Conservation (phyloP, 2,329 filamentous ascomycete genomes). For the Atkinsonella texensis region DNA sequence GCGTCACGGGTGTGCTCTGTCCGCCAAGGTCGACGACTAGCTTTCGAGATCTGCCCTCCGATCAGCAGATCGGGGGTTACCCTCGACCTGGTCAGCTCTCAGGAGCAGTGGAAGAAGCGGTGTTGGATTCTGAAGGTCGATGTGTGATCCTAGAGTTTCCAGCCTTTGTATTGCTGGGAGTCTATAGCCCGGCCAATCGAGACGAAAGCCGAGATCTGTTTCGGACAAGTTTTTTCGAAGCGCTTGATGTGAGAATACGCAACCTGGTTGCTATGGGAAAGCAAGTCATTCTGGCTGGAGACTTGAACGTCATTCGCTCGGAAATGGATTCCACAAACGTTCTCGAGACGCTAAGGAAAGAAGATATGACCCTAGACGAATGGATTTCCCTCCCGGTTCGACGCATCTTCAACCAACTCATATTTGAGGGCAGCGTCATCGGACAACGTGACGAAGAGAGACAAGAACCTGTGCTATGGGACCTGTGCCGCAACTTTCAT, state of each 20-base stretch:
- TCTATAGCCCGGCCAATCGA: constrained; percentile 83
- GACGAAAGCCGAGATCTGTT: constrained; percentile 78
- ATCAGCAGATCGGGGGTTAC: constrained; percentile 81
- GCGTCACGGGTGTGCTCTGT: constrained; percentile 71
- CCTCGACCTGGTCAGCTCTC: constrained; percentile 57
- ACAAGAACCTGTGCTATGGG: constrained; percentile 64
- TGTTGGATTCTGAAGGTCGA: constrained; percentile 80
- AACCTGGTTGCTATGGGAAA: constrained; percentile 75
- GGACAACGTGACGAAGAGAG: constrained; percentile 56
- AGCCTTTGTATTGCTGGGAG: constrained; percentile 83
- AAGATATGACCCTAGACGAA: constrained; percentile 53
- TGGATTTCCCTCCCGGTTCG: constrained; percentile 63
- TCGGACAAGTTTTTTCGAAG: constrained; percentile 64
- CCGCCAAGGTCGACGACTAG: constrained; percentile 57
- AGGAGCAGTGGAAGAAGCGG: constrained; percentile 51
- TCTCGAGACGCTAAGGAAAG: constrained; percentile 58
- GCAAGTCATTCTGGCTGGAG: constrained; percentile 72
- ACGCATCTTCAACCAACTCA: constrained; percentile 73
- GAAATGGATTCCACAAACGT: constrained; percentile 67
- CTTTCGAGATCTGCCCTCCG: constrained; percentile 62
- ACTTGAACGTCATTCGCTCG: constrained; percentile 66
- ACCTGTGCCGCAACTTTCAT: constrained; percentile 74
- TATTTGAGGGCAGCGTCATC: constrained; percentile 58
- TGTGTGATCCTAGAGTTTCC: constrained; percentile 89
- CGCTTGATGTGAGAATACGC: constrained; percentile 71